Percentiles rank a stretch among this genome's conserved stretches.
Conservation (phyloP, 2,329 filamentous ascomycete species). For the Colletotrichum kahawae region DNA sequence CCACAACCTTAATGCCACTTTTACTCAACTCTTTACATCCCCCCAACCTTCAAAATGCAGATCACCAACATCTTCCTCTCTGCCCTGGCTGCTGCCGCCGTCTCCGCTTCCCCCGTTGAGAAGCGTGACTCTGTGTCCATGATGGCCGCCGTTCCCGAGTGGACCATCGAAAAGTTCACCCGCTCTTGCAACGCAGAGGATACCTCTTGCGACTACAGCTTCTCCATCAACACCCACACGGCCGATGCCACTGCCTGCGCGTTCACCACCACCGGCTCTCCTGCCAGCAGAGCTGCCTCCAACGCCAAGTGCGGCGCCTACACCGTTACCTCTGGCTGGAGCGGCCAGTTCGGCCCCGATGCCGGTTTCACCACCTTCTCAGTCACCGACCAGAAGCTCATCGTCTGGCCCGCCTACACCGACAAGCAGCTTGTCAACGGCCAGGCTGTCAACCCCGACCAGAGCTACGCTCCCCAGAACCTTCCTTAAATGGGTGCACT, state of each 20-base stretch:
- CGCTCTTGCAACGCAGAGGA: slow-evolving; percentile 45
- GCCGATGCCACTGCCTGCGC: slow-evolving; percentile 36
- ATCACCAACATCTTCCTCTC: slow-evolving; percentile 43
- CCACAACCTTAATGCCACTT: background rate
- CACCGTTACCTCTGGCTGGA: slow-evolving; percentile 60
- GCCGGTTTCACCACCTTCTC: slow-evolving; percentile 60
- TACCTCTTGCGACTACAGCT: slow-evolving; percentile 48
- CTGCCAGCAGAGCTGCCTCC: slow-evolving; percentile 41
- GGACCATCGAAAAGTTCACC: slow-evolving; percentile 45
- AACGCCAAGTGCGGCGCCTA: slow-evolving; percentile 52
- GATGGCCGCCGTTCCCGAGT: slow-evolving; percentile 42
- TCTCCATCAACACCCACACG: slow-evolving; percentile 43
- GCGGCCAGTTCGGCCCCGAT: slow-evolving; percentile 56
- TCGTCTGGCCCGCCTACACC: slow-evolving; percentile 58
- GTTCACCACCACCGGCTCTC: slow-evolving; percentile 44
- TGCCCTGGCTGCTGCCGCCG: slow-evolving; percentile 35
- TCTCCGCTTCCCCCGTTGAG: background rate
- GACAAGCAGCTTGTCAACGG: slow-evolving; percentile 53
- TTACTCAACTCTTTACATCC: background rate
- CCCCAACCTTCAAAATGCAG: slow-evolving; percentile 42
- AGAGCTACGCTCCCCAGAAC: slow-evolving; percentile 44
- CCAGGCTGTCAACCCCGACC: slow-evolving; percentile 52
- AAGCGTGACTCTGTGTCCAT: slow-evolving; percentile 36
- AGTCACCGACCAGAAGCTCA: slow-evolving; percentile 51
- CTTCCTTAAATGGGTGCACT: background rate